These are phyloP conservation scores for Exophiala spinifera DNA, from an alignment of 2,329 filamentous ascomycete species.

Conservation along the genomic window DNA sequence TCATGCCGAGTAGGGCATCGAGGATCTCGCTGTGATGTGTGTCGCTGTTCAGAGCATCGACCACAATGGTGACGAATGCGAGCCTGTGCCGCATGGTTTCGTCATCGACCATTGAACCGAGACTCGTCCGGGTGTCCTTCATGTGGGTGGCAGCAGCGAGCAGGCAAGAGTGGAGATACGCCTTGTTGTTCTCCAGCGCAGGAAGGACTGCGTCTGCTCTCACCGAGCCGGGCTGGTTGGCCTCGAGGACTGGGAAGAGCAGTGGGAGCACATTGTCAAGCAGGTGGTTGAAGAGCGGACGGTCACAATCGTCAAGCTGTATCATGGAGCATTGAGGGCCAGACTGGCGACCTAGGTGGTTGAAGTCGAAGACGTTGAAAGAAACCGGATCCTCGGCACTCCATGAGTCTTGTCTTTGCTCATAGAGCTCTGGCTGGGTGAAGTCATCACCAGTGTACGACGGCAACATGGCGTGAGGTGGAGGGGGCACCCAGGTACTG, in stretches of 20 bases:
- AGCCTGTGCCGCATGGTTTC: slow-evolving; percentile 92
- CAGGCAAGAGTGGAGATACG: slow-evolving; percentile 92
- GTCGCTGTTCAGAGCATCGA: slow-evolving; percentile 74
- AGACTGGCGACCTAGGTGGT: slow-evolving; percentile 62
- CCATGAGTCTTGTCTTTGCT: slow-evolving; percentile 66
- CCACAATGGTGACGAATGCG: slow-evolving; percentile 80
- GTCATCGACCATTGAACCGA: slow-evolving; percentile 56
- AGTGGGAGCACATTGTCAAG: slow-evolving; percentile 80
- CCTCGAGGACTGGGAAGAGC: slow-evolving; percentile 88
- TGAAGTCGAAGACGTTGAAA: slow-evolving; percentile 79
- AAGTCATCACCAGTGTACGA: slow-evolving; percentile 64
- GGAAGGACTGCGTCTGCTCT: slow-evolving; percentile 80
- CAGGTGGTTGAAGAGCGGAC: slow-evolving; percentile 85
- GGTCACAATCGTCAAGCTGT: slow-evolving; percentile 83
- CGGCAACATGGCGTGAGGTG: slow-evolving; percentile 61
- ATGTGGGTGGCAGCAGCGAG: slow-evolving; percentile 90
- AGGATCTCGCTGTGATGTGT: slow-evolving; percentile 83
- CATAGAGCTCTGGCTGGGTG: slow-evolving; percentile 52
- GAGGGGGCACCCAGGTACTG: slow-evolving; percentile 81
- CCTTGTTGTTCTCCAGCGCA: slow-evolving; percentile 84
- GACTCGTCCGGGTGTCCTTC: slow-evolving; percentile 61
- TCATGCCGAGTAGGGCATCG: slow-evolving; percentile 89
- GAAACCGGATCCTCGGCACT: slow-evolving; percentile 61
- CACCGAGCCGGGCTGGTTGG: slow-evolving; percentile 79
- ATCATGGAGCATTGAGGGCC: slow-evolving; percentile 50